These are phyloP conservation scores for Solanum corneliomulleri DNA, from an alignment of 257 asterid species.

Conservation along the genomic window DNA sequence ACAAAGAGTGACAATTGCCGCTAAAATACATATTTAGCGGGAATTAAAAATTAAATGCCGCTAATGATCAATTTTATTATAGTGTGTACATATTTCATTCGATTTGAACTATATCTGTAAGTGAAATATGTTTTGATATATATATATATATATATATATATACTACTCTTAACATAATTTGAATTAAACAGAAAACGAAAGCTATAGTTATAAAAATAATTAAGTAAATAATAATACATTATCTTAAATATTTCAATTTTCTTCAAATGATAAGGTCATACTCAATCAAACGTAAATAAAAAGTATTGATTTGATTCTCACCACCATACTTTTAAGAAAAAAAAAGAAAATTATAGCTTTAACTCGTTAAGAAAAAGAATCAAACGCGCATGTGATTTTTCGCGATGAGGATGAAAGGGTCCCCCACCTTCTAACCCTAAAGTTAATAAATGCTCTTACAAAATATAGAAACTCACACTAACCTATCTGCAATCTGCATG, in stretches of 20 bases:
- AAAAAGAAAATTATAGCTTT: neutral
- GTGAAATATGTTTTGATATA: neutral
- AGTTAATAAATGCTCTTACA: slow-evolving; percentile 25
- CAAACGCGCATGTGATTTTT: neutral
- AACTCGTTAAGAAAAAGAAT: neutral
- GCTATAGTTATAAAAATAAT: neutral
- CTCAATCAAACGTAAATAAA: neutral
- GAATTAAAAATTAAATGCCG: too few relatives aligned
- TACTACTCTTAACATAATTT: neutral
- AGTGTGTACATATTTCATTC: neutral
- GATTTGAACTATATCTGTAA: neutral
- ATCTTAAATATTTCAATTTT: neutral
- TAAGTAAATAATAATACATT: neutral
- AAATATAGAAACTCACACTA: slow-evolving; percentile 17
- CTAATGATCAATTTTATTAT: too few relatives aligned
- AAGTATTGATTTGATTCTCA: neutral
- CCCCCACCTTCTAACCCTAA: slow-evolving; percentile 29
- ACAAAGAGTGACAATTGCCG: too few relatives aligned
- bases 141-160: neutral
- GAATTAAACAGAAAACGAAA: neutral
- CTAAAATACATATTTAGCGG: too few relatives aligned
- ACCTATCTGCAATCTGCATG: slow-evolving; percentile 24
- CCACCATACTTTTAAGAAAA: neutral
- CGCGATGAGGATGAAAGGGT: slow-evolving; percentile 1
- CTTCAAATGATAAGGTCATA: neutral